Evolutionary conservation across 257 asterid species (phyloP), one percentile per base, ranked within the genome.

Genomic region (Nicotiana attenuata): DNA sequence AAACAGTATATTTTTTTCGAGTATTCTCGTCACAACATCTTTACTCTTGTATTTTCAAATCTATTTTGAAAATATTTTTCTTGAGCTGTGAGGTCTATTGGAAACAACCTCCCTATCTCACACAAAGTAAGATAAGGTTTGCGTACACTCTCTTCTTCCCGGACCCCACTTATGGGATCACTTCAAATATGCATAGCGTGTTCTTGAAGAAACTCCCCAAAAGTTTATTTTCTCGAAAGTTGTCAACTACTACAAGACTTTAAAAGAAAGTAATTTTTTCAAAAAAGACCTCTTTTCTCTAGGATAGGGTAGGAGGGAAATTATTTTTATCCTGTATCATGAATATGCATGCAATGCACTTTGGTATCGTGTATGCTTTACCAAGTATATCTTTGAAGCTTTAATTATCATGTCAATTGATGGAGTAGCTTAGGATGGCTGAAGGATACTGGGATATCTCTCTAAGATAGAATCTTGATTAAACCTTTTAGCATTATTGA

Each of bases 331-430:
- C 8, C 19, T 71, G 15, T 13, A 28, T 81, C 88, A 77, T 90
- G 94, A 89, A 90, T 87, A 90, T 91, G 87, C 93, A 89, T 75
- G 82, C 81, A 50, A 89, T 75, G 82, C 81, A 50, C 68, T 85
- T 77, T 77, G 71, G 81, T 87, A 73, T 82, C 19, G 22, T 47
- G 16, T 15, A 15, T 47, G 9, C 61, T 24, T 73, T 69, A 64
- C 14, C 75, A 66, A 66, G 75, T 66, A 15, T 47, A 24, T 16
- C 59, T 69, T 69, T 20, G 35, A 41, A 41, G 5, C 78, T 71
- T 45, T 67, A 0, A 14, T 52, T 52, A 52, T 52, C 10, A 33
- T 71, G 57, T 45, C 60, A 45, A 45, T 71, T 71, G 59, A 71
- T 65, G 24, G 15, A 14, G 26, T 66, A 31, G 50, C 75, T 29